Base-by-base conservation (phyloP, 768 basidiomycete species). In the Lentinula sp. region DNA sequence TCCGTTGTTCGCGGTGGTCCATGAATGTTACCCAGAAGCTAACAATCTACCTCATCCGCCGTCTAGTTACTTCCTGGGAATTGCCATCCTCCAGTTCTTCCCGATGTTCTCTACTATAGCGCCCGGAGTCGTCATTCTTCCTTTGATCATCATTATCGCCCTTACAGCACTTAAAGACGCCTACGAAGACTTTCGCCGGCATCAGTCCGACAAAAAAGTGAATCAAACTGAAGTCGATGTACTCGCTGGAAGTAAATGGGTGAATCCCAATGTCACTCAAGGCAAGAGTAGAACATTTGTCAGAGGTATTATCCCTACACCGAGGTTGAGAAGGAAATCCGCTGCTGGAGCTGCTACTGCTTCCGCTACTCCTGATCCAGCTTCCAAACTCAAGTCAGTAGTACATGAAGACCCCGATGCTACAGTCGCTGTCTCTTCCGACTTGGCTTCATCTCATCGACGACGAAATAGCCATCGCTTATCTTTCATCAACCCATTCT, bases 1-100 rank as follows among this genome's bases (percentile, higher is more conserved):
- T 39, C 45, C 43, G 36, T 28, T 8, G 8, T n/a, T 53, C 15
- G 6, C 42, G 33, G 55, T n/a, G 20, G 28, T 55, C 39, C 33
- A 12, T 57, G 5, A 3, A 45, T n/a, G 3, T 15, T 20, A n/a
- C 36, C 6, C 28, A 32, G 23, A 36, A 36, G 13, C 36, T 42
- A 10, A 41, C 18, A 52, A n/a, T 10, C 16, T 12, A 37, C 2
- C 16, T 28, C 37, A 35, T 9, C 2, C 15, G 1, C 41, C 45
- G 23, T 42, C 42, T 36, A 63, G 90, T 55, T 94, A 93, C 81
- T 94, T 93, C 74, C 79, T 87, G 51, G 85, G 78, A 64, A 95
- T 98, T 68, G 93, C 91, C 62, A 87, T 99, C 67, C 86, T 98
- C 36, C 97, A 99, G 75, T 98, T 99, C 83, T 95, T 96, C 76